Percentiles rank a stretch among this genome's conserved stretches.
Evolutionary conservation across 192 early-diverging fungal species (phyloP).

Genomic region (Entomortierella chlamydospora): DNA sequence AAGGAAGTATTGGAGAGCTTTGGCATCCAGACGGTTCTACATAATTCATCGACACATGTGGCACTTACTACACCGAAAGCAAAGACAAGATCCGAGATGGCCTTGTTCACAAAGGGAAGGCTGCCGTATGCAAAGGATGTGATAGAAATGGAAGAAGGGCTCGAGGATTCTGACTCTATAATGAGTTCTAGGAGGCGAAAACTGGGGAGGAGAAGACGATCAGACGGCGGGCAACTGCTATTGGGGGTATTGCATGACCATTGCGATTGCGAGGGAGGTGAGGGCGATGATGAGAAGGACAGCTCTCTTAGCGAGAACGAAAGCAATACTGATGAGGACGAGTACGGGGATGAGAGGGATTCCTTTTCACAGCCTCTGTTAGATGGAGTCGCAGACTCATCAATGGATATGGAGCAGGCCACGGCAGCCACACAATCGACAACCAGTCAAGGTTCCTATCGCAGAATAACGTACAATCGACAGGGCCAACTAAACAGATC

Average conservation of each 20-base stretch:
- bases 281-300: slow-evolving; percentile 2
- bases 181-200: slow-evolving; percentile 5
- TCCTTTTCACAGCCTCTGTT: too few relatives aligned
- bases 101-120: neutral
- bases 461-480: slow-evolving; percentile 9
- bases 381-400: too few relatives aligned
- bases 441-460: slow-evolving; percentile 13
- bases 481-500: slow-evolving; percentile 11
- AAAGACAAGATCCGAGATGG: slow-evolving; percentile 6
- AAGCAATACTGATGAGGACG: slow-evolving; percentile 1
- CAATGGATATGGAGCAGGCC: slow-evolving; percentile 17
- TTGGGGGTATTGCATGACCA: neutral
- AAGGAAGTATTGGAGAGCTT: slow-evolving; percentile 31
- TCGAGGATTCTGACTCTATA: slow-evolving; percentile 16
- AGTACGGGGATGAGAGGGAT: neutral
- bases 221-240: neutral
- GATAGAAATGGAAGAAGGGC: slow-evolving; percentile 43
- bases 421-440: slow-evolving; percentile 1
- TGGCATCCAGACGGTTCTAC: slow-evolving; percentile 30
- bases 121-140: slow-evolving; percentile 30
- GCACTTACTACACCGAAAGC: neutral
- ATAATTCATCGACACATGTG: slow-evolving; percentile 16
- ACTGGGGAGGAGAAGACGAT: neutral
- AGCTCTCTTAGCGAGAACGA: neutral
- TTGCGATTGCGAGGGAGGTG: slow-evolving; percentile 5